These are phyloP conservation scores for Tulasnella sp. DNA, from an alignment of 768 basidiomycete genomes.

Conservation along the genomic window DNA sequence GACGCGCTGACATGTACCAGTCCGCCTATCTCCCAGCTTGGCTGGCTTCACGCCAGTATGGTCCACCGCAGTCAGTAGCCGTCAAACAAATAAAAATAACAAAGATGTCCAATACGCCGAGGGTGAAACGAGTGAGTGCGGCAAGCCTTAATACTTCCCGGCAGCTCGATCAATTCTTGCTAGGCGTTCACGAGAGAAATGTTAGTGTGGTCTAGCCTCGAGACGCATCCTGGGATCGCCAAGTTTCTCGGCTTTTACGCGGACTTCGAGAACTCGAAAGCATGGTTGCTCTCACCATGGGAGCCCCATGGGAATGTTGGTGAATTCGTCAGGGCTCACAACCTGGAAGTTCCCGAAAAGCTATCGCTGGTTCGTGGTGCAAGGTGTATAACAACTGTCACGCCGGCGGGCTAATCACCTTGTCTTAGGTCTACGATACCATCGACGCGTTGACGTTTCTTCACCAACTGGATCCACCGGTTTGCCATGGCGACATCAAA, in stretches of 20 bases:
- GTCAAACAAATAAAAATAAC: background rate
- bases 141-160: background rate
- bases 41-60: background rate
- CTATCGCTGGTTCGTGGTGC: background rate
- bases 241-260: background rate
- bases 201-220: background rate
- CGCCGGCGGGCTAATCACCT: background rate
- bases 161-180: background rate
- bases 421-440: background rate
- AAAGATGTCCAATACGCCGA: background rate
- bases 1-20: background rate
- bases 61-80: background rate
- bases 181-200: background rate
- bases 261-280: background rate
- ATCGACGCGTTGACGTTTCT: background rate
- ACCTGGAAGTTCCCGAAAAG: background rate
- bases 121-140: background rate
- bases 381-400: background rate
- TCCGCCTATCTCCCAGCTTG: background rate
- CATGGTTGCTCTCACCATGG: background rate
- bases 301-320: background rate
- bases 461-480: background rate
- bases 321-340: background rate
- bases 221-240: background rate
- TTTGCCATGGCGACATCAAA: conserved; percentile 4